Evolutionary conservation across 768 basidiomycete species (phyloP).

Genomic region (Suillus clintonianus): DNA sequence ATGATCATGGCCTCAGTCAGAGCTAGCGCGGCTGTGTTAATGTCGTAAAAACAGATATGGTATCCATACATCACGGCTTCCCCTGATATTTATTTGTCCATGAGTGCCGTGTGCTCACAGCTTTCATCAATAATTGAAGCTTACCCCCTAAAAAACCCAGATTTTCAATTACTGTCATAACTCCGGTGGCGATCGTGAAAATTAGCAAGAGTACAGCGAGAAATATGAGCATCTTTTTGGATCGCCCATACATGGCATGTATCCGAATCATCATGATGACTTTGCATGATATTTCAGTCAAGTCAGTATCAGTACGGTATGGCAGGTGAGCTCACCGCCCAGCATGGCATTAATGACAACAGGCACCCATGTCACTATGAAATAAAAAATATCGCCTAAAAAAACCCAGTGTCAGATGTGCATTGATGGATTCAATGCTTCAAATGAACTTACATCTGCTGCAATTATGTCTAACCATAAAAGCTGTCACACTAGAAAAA

Average conservation of each 20-base stretch:
- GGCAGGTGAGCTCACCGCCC: not conserved
- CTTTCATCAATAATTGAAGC: not conserved
- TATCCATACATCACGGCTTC: not conserved
- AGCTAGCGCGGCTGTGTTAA: not conserved
- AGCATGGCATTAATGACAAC: not conserved
- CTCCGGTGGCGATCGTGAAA: not conserved
- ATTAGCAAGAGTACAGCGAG: not conserved
- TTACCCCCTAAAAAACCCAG: not conserved
- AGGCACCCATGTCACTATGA: not conserved
- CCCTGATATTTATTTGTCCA: not conserved
- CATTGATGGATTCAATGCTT: not conserved
- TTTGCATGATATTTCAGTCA: not conserved
- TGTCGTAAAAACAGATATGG: not conserved
- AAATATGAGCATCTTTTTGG: not conserved
- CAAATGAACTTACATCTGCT: not conserved
- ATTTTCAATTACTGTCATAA: not conserved
- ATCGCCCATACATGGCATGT: not conserved
- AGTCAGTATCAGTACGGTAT: not conserved
- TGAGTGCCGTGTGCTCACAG: not conserved
- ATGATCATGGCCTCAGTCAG: not conserved
- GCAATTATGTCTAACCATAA: not conserved
- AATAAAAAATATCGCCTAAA: not conserved
- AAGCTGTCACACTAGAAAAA: too few relatives aligned
- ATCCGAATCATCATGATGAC: not conserved
- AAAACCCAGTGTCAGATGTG: not conserved